phyloP scores from a whole-genome alignment of 2,329 filamentous ascomycete species.

The Colletotrichum nymphaeae region DNA sequence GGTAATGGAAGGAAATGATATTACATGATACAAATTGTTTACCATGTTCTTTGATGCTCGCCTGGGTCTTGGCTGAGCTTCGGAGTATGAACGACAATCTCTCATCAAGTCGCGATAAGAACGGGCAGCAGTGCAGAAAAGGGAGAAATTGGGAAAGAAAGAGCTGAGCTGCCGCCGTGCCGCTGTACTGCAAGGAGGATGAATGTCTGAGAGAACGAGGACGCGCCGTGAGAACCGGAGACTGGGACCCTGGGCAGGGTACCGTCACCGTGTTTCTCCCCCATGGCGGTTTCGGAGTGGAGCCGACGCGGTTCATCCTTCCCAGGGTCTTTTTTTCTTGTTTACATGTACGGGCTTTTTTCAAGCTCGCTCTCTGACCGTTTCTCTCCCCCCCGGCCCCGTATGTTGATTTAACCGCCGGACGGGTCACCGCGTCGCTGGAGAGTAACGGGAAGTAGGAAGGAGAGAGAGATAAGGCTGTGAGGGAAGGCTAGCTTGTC shows the following conservation, averaged over 20 bases:
- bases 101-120: not conserved
- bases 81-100: not conserved
- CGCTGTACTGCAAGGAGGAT: not conserved
- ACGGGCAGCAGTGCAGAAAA: too few species aligned
- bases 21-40: not conserved
- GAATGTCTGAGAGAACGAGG: not conserved
- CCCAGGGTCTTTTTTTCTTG: not conserved
- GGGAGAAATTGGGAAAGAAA: not conserved
- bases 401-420: too few species aligned
- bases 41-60: conserved; percentile 9
- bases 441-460: too few species aligned
- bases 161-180: not conserved
- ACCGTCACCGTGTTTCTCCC: too few species aligned
- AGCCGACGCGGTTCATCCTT: conserved; percentile 4
- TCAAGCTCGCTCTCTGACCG: too few species aligned
- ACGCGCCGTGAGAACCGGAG: not conserved
- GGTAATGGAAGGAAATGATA: not conserved
- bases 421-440: too few species aligned
- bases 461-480: too few species aligned
- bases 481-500: too few species aligned
- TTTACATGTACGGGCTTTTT: not conserved
- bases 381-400: too few species aligned
- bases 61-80: not conserved
- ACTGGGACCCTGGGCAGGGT: not conserved
- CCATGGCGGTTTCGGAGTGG: not conserved